Conservation (phyloP, 2,329 filamentous ascomycete species). For the Colletotrichum somersetense region DNA sequence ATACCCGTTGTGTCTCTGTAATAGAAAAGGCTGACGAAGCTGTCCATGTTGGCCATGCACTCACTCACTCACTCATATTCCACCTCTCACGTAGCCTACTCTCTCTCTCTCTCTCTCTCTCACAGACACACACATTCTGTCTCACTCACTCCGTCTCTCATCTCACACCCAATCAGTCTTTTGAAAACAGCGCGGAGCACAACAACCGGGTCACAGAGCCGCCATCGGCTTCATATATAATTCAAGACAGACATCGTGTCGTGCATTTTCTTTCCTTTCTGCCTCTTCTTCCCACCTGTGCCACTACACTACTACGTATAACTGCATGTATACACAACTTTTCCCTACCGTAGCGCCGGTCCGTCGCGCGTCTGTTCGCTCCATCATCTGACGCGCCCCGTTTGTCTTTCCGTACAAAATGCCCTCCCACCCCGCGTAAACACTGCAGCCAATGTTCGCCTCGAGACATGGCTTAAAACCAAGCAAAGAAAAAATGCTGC, state of each 20-base stretch:
- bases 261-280: neutral
- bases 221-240: neutral
- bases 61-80: no score
- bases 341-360: neutral
- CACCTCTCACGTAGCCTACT: no score
- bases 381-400: neutral
- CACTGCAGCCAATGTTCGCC: neutral
- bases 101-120: no score
- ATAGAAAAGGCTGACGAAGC: no score
- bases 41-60: no score
- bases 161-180: neutral
- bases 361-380: neutral
- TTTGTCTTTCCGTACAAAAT: neutral
- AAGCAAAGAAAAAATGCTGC: neutral
- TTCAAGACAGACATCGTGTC: conserved; percentile 4
- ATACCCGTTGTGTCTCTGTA: no score
- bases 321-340: conserved; percentile 10
- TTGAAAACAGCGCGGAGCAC: neutral
- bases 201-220: neutral
- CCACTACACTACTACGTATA: neutral
- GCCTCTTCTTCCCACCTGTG: neutral
- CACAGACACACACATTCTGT: no score
- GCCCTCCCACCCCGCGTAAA: no score
- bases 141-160: no score
- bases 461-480: neutral